phyloP scores from a whole-genome alignment of 768 basidiomycete genomes.

The Lactarius pseudohatsudake region DNA sequence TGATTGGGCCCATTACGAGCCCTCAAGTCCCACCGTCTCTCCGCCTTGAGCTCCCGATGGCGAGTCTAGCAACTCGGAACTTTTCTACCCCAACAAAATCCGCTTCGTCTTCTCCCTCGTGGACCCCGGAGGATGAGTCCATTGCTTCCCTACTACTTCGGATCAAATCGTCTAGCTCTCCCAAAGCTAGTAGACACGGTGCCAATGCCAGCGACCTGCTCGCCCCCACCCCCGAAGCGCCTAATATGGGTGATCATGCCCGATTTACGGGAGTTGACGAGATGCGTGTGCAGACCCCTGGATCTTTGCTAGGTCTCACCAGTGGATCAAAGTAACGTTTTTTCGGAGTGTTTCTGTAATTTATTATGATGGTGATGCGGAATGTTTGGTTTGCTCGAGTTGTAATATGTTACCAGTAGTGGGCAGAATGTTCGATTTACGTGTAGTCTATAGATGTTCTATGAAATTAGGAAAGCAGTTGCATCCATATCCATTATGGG shows the following conservation, averaged over 20 bases:
- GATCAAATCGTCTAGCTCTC: conserved; percentile 24
- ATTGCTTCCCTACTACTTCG: conserved; percentile 28
- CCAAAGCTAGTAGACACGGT: conserved; percentile 7
- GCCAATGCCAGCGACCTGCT: conserved; percentile 14
- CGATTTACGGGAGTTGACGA: conserved; percentile 9
- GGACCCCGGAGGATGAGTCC: conserved; percentile 30
- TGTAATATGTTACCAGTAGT: background rate
- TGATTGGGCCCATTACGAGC: conserved; percentile 25
- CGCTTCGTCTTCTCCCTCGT: conserved; percentile 21
- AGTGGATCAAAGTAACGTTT: conserved; percentile 15
- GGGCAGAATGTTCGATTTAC: conserved; percentile 3
- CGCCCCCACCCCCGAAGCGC: conserved; percentile 6
- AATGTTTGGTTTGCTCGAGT: conserved; percentile 11
- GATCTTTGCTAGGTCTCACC: conserved; percentile 27
- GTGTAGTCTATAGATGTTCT: conserved; percentile 13
- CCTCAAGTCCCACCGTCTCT: conserved; percentile 28
- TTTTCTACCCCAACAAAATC: background rate
- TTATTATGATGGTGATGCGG: conserved; percentile 17
- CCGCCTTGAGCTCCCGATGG: conserved; percentile 28
- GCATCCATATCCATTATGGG: background rate
- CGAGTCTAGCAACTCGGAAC: conserved; percentile 10
- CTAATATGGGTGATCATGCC: background rate
- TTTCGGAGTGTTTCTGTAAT: conserved; percentile 2
- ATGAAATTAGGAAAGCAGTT: background rate
- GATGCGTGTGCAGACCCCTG: conserved; percentile 29